phyloP scores from a whole-genome alignment of 179 eudicot genomes.

The Silene noctiflora region DNA sequence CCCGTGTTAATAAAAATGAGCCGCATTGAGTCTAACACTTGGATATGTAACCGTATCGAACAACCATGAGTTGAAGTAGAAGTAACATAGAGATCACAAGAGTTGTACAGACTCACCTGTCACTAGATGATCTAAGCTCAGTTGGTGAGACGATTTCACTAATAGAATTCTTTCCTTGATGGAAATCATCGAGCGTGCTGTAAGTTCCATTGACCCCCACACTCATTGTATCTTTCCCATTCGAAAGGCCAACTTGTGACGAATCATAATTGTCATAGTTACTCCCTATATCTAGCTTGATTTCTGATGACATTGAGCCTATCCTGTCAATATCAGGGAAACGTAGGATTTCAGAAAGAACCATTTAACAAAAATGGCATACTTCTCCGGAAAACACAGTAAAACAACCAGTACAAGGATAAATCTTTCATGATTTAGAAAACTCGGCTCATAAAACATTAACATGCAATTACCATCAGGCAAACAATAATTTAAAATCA shows the following conservation, averaged over 20 bases:
- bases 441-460: background rate
- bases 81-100: background rate
- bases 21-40: background rate
- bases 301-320: conserved; percentile 49
- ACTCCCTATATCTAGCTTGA: conserved; percentile 44
- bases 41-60: background rate
- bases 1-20: background rate
- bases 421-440: background rate
- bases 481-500: background rate
- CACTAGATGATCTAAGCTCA: conserved; percentile 37
- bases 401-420: background rate
- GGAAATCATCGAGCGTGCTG: conserved; percentile 38
- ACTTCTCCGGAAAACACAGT: background rate
- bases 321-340: conserved; percentile 20
- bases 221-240: conserved; percentile 30
- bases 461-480: background rate
- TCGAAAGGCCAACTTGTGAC: conserved; percentile 33
- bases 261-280: conserved; percentile 37
- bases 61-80: background rate
- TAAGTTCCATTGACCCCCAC: conserved; percentile 36
- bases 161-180: conserved; percentile 39
- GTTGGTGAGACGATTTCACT: conserved; percentile 37
- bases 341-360: background rate
- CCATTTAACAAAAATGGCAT: background rate
- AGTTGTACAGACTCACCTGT: conserved; percentile 34